phyloP scores from a whole-genome alignment of 2,329 filamentous ascomycete species.

The Talaromyces amestolkiae region DNA sequence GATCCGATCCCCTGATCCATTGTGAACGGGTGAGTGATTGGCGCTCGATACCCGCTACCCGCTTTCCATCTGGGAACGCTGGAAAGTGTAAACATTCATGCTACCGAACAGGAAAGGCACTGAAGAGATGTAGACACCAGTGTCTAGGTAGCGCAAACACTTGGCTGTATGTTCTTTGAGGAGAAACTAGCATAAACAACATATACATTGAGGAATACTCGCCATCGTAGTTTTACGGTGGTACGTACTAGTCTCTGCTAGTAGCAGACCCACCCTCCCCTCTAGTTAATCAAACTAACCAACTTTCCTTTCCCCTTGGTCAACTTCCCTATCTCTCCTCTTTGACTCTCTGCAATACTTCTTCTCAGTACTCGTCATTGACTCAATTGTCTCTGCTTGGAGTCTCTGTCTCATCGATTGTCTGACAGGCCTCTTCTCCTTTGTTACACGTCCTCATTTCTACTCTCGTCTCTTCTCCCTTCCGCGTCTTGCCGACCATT shows the following conservation, averaged over 20 bases:
- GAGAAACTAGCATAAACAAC: no score
- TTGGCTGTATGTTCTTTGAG: no score
- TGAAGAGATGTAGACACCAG: no score
- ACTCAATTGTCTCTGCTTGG: background rate
- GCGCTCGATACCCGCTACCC: background rate
- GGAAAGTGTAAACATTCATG: background rate
- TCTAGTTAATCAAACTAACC: conserved; percentile 12
- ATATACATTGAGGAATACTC: no score
- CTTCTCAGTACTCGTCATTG: background rate
- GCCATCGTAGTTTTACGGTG: no score
- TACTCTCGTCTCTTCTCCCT: background rate
- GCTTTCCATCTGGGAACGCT: conserved; percentile 8
- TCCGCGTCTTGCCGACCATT: background rate
- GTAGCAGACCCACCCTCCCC: conserved; percentile 4
- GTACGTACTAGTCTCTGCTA: background rate
- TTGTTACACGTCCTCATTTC: conserved; percentile 4
- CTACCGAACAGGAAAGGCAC: no score
- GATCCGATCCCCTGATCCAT: background rate
- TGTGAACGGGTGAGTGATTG: background rate
- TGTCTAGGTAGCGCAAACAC: no score
- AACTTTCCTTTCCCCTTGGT: conserved; percentile 11
- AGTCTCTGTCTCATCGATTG: background rate
- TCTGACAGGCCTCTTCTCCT: background rate
- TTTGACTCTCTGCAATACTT: background rate
- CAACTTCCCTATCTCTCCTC: background rate